A percentile compares a stretch with the other conserved stretches of the same genome.
Evolutionary conservation across 305 asterid genomes (phyloP).

Genomic region (Striga hermonthica): DNA sequence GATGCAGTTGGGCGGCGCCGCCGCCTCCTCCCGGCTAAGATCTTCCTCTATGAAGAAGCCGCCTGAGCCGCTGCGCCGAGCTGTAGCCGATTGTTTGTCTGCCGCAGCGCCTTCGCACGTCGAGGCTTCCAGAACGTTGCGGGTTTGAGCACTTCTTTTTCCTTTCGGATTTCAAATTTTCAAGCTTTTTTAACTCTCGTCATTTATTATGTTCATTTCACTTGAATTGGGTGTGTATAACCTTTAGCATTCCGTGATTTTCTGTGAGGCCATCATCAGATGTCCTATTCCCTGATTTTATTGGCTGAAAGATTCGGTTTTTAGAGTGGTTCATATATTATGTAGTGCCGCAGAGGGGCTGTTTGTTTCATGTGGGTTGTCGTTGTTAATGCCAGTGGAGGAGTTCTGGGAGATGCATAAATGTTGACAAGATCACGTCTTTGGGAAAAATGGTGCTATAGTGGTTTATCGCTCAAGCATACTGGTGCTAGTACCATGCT

Average conservation of each 20-base stretch:
- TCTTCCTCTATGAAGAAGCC: constrained; percentile 81
- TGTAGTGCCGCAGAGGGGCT: neutral
- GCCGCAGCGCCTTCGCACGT: constrained; percentile 74
- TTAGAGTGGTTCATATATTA: neutral
- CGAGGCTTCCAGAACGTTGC: constrained; percentile 92
- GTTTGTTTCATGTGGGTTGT: constrained; percentile 20
- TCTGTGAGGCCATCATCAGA: neutral
- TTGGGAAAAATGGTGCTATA: constrained; percentile 12
- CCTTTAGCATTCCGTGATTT: constrained; percentile 4
- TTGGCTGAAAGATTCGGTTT: constrained; percentile 27
- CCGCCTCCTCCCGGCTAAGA: constrained; percentile 72
- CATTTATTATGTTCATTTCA: constrained; percentile 29
- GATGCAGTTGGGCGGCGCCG: constrained; percentile 71
- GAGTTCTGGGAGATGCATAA: neutral
- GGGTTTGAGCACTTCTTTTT: constrained; percentile 50
- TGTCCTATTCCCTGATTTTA: neutral
- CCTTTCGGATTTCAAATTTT: constrained; percentile 25
- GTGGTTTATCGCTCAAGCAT: constrained; percentile 2
- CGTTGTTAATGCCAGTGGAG: constrained; percentile 1
- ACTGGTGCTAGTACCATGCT: constrained; percentile 11
- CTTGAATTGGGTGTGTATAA: constrained; percentile 3
- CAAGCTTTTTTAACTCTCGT: neutral
- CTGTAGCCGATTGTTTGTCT: constrained; percentile 93
- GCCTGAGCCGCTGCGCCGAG: constrained; percentile 99
- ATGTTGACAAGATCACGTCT: constrained; percentile 4